Base-by-base conservation (phyloP, 768 basidiomycete genomes). In the Phallus indusiatus region DNA sequence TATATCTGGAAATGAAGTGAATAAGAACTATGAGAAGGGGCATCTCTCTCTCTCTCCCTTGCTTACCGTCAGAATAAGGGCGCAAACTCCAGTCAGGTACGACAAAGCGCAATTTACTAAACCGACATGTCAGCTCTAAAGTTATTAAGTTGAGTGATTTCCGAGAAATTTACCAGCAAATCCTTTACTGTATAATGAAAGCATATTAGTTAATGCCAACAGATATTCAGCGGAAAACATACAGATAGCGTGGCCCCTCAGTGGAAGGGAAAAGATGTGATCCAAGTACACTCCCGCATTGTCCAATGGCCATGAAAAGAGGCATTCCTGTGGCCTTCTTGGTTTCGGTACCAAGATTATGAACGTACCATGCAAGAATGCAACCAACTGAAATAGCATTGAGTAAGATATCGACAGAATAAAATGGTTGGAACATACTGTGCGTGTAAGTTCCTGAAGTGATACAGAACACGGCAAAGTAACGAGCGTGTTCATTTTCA, bases 391-490 rank as follows among this genome's bases (percentile, higher is more conserved):
- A 28, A 28, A 28, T 2, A 28, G 28, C 7, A 7, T 28, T 28
- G 28, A 2, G 7, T 28, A 28, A 28, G 28, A 42, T 10, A 42
- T 2, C 12, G 2, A n/a, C 4, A 42, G 9, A 42, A 42, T n/a
- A 42, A 42, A 42, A 42, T 11, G 12, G 42, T 42, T 10, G 12
- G 42, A 10, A 42, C 42, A 14, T 42, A 42, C 42, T 42, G 42
- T 42, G 42, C 0, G 86, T 84, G 63, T 90, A 90, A 0, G 86
- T 89, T 37, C 87, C 87, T 55, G 82, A 79, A 0, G 84, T 84
- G 62, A 90, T 83, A 62, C 84, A 86, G 70, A 89, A 88, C 10
- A 82, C 83, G 10, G 86, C 85, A 64, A 90, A 90, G 65, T 90
- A 90, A 21, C 81, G 77, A 18, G 76, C 85, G 34, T 81, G 82